These are phyloP conservation scores for Piper longum DNA, from an alignment of 164 flowering plant species.

Conservation along the genomic window DNA sequence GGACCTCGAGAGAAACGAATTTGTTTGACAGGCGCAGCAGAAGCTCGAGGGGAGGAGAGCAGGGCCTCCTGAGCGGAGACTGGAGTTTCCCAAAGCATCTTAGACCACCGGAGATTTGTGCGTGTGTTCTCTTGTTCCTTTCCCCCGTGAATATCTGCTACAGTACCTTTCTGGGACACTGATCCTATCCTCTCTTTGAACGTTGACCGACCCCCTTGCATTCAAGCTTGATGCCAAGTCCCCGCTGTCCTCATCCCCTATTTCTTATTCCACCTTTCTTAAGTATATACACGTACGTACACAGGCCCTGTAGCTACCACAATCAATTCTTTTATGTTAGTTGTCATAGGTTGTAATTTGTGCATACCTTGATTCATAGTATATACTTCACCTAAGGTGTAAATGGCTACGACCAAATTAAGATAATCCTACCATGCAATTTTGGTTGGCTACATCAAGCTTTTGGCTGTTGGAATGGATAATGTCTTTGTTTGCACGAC, in stretches of 20 bases:
- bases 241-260: background rate
- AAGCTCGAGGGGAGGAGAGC: background rate
- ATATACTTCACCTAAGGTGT: too few species aligned
- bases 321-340: too few species aligned
- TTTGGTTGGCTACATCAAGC: too few species aligned
- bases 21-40: background rate
- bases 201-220: background rate
- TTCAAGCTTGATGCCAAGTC: background rate
- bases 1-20: background rate
- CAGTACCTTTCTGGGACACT: background rate
- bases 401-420: too few species aligned
- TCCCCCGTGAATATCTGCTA: background rate
- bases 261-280: too few species aligned
- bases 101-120: background rate
- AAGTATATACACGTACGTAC: background rate
- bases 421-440: too few species aligned
- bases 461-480: constrained; percentile 1
- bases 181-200: background rate
- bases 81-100: background rate
- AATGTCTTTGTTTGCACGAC: constrained; percentile 1
- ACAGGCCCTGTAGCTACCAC: background rate
- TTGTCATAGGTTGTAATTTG: too few species aligned
- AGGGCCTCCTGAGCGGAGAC: too few species aligned
- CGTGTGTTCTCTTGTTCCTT: too few species aligned
- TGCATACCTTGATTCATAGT: too few species aligned